Evolutionary conservation across 257 asterid genomes (phyloP), one percentile per base, ranked within the genome.

Genomic region (Petrea volubilis): DNA sequence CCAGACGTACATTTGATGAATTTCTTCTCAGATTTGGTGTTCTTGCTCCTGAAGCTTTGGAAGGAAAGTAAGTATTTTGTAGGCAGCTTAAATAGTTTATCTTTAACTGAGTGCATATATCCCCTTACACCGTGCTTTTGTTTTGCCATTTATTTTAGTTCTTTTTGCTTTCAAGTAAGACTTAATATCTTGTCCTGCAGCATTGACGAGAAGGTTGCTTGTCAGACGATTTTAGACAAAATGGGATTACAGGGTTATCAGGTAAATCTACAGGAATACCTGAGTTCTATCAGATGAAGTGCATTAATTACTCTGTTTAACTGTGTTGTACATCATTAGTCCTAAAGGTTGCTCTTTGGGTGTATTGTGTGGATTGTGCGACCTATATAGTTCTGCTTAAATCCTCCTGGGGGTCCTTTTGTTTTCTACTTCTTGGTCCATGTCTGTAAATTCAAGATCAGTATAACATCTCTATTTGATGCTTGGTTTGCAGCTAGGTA

Each of bases 241-340:
- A 83, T 85, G 89, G 92, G 94, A 65, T 71, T 91, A 43, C 77
- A 80, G 76, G 97, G 97, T 52, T 91, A 86, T 84, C 96, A 91
- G 96, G 97, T 91, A 65, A 74, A 44, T 18, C 50, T 50, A n/a
- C 59, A 36, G 40, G 62, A 61, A 49, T 47, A 13, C 6, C 20
- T 31, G 27, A 20, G 27, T 59, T 47, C 28, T 31, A 20, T 51
- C 31, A 49, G 61, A 43, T 71, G 31, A 64, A 44, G 18, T 44
- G 1, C 13, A 3, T 12, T 44, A 44, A 14, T 44, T 12, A 12
- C 29, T 56, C 12, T 47, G 66, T 34, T 6, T 50, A 6, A 29
- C 57, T 64, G 21, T 38, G 31, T 55, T 49, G 40, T 52, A 55
- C 43, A 6, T 12, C 17, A 14, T 20, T 60, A 34, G 64, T 25